Base-by-base conservation (phyloP, 495 filamentous ascomycete genomes). In the Penicillium robsamsonii region DNA sequence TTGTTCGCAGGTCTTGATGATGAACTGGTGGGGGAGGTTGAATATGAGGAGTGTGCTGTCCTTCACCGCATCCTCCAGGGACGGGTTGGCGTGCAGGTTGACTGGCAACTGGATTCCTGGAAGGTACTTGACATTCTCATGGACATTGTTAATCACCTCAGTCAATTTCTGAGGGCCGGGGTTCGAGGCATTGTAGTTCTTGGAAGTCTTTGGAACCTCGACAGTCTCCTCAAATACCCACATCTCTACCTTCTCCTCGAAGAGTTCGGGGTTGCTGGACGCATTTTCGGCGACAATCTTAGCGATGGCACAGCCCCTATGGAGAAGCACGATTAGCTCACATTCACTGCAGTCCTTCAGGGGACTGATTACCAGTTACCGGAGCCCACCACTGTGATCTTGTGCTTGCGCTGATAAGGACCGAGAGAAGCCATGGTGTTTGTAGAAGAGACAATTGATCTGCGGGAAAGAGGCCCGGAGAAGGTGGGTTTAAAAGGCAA, bases 81-180 rank as follows among this genome's bases (percentile, higher is more conserved):
- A 92, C 22, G 95, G 91, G 71, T 95, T 96, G 55, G 95, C 95
- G 61, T 92, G 78, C 50, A 99, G 69, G 72, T 97, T 97, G 48
- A 74, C 61, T 0, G 95, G 95, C n/a, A 99, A 83, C 37, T 78
- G 63, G 66, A 99, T 88, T 54, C 81, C 81, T 37, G 92, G 88
- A 1, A 99, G 89, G 75, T 99, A 99, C 69, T 97, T 99, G 74
- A 96, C 79, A 69, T 99, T 99, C 78, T 99, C 95, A 72, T 99
- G 91, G 61, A 86, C 75, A 25, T 79, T 79, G 77, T 99, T 99
- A 85, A 99, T 94, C 56, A 99, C 72, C 12, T 83, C 73, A 9
- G 93, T 95, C 67, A 99, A 84, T 69, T 96, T 96, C 68, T 91
- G 89, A 3, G 86, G 83, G 46, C 83, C 76, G 54, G 82, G 79